Evolutionary conservation across 352 stramenopile species (phyloP), one percentile per base, ranked within the genome.

Genomic region (Globisporangium cederbergense): DNA sequence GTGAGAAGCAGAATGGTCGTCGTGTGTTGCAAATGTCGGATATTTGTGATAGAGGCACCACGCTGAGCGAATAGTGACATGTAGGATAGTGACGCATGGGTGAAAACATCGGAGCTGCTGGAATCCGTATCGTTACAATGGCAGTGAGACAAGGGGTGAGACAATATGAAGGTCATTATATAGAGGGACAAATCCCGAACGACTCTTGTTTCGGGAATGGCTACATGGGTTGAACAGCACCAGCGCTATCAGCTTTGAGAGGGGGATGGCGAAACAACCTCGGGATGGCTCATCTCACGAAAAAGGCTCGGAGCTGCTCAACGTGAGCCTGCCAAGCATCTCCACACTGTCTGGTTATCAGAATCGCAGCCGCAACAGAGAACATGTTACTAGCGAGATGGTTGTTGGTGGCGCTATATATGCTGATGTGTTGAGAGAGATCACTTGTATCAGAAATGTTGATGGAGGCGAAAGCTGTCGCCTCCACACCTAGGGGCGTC

Each of bases 81-180:
- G 1, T 4, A 0, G 0, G 25, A 20, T 58, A 58, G 30, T 58
- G 51, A 45, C 51, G 9, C 28, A 34, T 58, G 51, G 51, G 30
- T 58, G 18, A 6, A 30, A 4, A 28, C 28, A 28, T 18, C 9
- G 5, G 9, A 30, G 51, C 13, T 16, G 10, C 9, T 36, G 3
- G 1, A 16, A 14, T 58, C 1, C 20, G 11, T 20, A 14, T 9
- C 1, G 28, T 16, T 8, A 11, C n/a, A n/a, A 32, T 32, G 36
- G 32, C 11, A 32, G n/a, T 58, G 52, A 22, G 52, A 58, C 52
- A 58, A 8, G 52, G 9, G 16, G n/a, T 58, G 52, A 58, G 52
- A 58, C 52, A 58, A 5, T 32, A 22, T 10, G 5, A 20, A 7
- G 20, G 52, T 18, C 52, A 18, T 4, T 58, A 46, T 47, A 58